Percentiles rank a stretch among this genome's conserved stretches.
phyloP scores from a whole-genome alignment of 2,329 filamentous ascomycete species.

The Aureobasidium mangrovei region DNA sequence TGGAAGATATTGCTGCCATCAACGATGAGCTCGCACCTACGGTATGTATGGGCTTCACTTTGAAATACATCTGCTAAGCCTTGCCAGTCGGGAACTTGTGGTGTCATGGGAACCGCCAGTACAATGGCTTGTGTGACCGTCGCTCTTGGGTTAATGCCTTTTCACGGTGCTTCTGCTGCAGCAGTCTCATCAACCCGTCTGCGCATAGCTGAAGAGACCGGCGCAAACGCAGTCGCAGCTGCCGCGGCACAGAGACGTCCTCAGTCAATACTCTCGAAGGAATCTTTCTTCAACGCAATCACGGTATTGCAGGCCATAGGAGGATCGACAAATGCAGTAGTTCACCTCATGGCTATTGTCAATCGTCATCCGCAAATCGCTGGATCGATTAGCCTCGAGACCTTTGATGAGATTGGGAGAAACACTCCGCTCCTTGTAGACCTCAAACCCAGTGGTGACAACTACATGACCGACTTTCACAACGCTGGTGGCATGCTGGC shows the following conservation, averaged over 20 bases:
- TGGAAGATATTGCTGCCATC: conserved; percentile 61
- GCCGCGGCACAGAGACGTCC: conserved; percentile 32
- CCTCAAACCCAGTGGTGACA: conserved; percentile 46
- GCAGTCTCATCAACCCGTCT: conserved; percentile 45
- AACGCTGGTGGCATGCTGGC: conserved; percentile 45
- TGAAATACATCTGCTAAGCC: conserved; percentile 15
- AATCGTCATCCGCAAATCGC: conserved; percentile 43
- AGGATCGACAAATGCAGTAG: conserved; percentile 36
- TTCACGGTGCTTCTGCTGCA: conserved; percentile 44
- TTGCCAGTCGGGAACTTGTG: conserved; percentile 39
- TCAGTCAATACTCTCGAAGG: conserved; percentile 37
- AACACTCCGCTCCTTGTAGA: conserved; percentile 42
- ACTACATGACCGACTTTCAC: conserved; percentile 46
- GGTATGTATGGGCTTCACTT: conserved; percentile 31
- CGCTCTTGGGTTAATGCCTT: conserved; percentile 45
- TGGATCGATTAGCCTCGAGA: conserved; percentile 37
- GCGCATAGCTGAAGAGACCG: conserved; percentile 47
- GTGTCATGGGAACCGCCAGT: conserved; percentile 51
- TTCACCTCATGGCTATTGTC: conserved; percentile 37
- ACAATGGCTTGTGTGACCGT: conserved; percentile 49
- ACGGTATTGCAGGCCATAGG: conserved; percentile 38
- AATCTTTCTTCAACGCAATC: conserved; percentile 42
- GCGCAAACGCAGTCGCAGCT: conserved; percentile 39
- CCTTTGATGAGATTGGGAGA: conserved; percentile 41
- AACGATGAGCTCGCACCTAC: conserved; percentile 68